A percentile compares a stretch with the other conserved stretches of the same genome.
phyloP scores from a whole-genome alignment of 2,329 filamentous ascomycete genomes.

The Cytospora schulzeri region DNA sequence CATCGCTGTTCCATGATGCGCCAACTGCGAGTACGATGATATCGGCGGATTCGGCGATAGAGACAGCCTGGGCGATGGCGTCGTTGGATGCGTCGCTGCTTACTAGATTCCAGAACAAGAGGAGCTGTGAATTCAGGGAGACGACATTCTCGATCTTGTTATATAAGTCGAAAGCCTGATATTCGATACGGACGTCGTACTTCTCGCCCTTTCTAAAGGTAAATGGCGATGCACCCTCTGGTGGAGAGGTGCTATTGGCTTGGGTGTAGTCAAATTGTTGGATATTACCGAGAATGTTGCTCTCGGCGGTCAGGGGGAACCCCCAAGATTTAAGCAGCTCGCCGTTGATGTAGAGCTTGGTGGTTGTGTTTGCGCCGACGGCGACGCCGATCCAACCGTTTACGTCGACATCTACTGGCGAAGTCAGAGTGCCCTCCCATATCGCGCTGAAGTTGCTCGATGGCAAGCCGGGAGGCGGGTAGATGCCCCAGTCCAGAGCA shows the following conservation, averaged over 20 bases:
- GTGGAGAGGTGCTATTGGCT: constrained; percentile 40
- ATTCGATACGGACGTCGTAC: constrained; percentile 45
- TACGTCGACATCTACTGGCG: constrained; percentile 40
- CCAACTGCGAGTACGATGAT: constrained; percentile 44
- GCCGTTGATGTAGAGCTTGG: constrained; percentile 41
- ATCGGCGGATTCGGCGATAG: constrained; percentile 40
- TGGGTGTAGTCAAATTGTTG: constrained; percentile 40
- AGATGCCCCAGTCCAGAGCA: constrained; percentile 47
- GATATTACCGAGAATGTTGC: constrained; percentile 46
- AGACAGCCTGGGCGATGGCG: constrained; percentile 38
- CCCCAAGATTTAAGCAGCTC: constrained; percentile 35
- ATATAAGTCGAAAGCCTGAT: constrained; percentile 44
- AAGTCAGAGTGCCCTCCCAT: constrained; percentile 44
- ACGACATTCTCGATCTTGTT: constrained; percentile 43
- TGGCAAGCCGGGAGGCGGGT: constrained; percentile 44
- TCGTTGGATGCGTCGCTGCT: constrained; percentile 35
- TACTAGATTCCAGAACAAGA: constrained; percentile 50
- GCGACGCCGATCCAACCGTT: constrained; percentile 48
- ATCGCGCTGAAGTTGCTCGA: constrained; percentile 48
- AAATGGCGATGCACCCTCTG: constrained; percentile 41
- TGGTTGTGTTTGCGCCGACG: constrained; percentile 43
- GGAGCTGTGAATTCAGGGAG: constrained; percentile 45
- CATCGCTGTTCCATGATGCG: constrained; percentile 48
- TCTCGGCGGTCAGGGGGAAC: constrained; percentile 30
- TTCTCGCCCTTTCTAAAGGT: constrained; percentile 38